Conservation (phyloP, 2,329 filamentous ascomycete genomes). For the Alternaria arbusti region DNA sequence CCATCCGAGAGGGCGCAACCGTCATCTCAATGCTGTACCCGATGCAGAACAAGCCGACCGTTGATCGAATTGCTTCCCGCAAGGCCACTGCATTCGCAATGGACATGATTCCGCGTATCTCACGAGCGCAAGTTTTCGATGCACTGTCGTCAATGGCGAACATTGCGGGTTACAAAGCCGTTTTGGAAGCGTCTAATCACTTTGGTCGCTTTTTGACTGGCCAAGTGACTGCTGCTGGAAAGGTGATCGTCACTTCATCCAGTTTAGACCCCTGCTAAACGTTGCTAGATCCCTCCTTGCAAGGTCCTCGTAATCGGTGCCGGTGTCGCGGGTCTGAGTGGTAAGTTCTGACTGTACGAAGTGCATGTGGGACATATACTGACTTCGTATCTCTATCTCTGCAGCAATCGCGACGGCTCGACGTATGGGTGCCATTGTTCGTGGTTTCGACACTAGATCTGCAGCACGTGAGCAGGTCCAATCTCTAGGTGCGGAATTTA, state of each 20-base stretch:
- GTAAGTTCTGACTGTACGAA: too few species aligned
- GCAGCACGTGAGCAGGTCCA: constrained; percentile 89
- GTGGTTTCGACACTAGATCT: constrained; percentile 89
- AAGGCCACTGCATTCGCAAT: constrained; percentile 84
- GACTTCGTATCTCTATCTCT: too few species aligned
- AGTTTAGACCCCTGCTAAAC: not conserved
- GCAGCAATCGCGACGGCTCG: constrained; percentile 57
- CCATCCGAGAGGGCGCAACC: constrained; percentile 72
- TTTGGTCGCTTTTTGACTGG: constrained; percentile 89
- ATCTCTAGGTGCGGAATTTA: constrained; percentile 86
- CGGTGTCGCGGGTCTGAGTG: constrained; percentile 64
- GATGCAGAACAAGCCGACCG: constrained; percentile 76
- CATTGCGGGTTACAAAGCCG: constrained; percentile 91
- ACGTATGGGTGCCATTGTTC: constrained; percentile 85
- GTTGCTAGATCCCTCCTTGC: constrained; percentile 77
- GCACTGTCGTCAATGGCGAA: constrained; percentile 93
- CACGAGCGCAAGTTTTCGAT: constrained; percentile 86
- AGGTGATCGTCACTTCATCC: constrained; percentile 21
- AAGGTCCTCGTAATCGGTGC: constrained; percentile 91
- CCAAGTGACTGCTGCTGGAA: constrained; percentile 86
- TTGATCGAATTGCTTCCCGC: constrained; percentile 73
- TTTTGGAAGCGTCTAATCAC: constrained; percentile 85
- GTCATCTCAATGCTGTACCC: constrained; percentile 86
- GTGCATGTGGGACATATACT: too few species aligned
- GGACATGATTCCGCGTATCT: constrained; percentile 92